Evolutionary conservation across 805 yeast genomes (phyloP).

Genomic region (Wickerhamiella galacta): DNA sequence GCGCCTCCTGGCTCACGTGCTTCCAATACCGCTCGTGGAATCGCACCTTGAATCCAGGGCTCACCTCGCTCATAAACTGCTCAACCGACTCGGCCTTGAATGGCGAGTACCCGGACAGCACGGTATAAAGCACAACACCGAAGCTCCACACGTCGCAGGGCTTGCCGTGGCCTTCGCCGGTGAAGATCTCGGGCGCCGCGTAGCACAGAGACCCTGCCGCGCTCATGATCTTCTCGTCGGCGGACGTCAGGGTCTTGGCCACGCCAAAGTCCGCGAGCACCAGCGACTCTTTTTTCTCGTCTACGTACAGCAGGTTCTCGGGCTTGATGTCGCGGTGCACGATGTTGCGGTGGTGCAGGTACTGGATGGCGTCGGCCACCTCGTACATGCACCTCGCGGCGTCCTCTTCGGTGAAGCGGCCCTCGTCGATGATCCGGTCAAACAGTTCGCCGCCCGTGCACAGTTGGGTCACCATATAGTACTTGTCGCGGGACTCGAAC

Average conservation of each 20-base stretch:
- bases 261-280: constrained; percentile 95
- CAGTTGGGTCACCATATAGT: constrained; percentile 81
- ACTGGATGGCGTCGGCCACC: constrained; percentile 58
- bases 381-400: constrained; percentile 65
- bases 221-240: constrained; percentile 44
- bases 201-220: constrained; percentile 92
- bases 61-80: constrained; percentile 69
- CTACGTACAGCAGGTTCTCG: constrained; percentile 61
- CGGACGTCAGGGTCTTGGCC: constrained; percentile 52
- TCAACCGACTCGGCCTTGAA: constrained; percentile 69
- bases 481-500: constrained; percentile 86
- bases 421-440: constrained; percentile 65
- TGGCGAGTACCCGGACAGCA: constrained; percentile 85
- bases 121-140: constrained; percentile 83
- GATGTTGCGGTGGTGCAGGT: constrained; percentile 58
- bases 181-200: constrained; percentile 88
- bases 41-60: constrained; percentile 53
- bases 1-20: constrained; percentile 63
- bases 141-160: constrained; percentile 94
- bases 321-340: constrained; percentile 94
- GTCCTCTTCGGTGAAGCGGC: constrained; percentile 76
- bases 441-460: constrained; percentile 95
- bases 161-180: constrained; percentile 75
- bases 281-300: constrained; percentile 44
- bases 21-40: constrained; percentile 84